Conservation (phyloP, 1,139 yeast genomes). For the Diutina ranongensis region DNA sequence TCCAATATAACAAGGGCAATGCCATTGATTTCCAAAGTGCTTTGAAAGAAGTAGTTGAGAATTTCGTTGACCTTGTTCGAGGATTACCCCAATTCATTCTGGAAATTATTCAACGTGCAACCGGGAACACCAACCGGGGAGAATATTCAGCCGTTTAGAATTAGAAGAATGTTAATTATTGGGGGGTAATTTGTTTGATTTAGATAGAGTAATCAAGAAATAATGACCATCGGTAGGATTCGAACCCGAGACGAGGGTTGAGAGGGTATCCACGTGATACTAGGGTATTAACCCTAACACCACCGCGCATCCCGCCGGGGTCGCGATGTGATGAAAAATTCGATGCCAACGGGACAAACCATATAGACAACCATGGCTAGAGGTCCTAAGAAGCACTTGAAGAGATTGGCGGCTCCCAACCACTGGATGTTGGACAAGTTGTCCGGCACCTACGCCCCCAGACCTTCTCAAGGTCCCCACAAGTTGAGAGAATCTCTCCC, state of each 20-base stretch:
- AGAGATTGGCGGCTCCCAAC: slow-evolving; percentile 99
- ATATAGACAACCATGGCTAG: slow-evolving; percentile 5
- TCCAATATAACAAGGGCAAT: slow-evolving; percentile 45
- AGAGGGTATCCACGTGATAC: neutral
- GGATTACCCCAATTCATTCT: slow-evolving; percentile 62
- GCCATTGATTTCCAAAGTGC: slow-evolving; percentile 42
- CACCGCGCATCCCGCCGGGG: too few species aligned
- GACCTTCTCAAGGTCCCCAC: slow-evolving; percentile 99
- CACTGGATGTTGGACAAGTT: slow-evolving; percentile 99
- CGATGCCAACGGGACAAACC: neutral
- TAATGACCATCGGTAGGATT: neutral
- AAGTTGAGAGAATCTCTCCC: slow-evolving; percentile 98
- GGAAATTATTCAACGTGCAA: slow-evolving; percentile 60
- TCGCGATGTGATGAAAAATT: neutral
- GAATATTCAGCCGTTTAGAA: slow-evolving; percentile 87
- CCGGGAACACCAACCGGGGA: slow-evolving; percentile 63
- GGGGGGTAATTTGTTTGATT: too few species aligned
- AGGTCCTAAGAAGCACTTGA: slow-evolving; percentile 72
- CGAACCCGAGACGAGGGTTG: neutral
- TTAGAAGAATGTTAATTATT: too few species aligned
- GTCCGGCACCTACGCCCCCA: slow-evolving; percentile 99
- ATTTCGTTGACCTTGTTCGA: slow-evolving; percentile 42
- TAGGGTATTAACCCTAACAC: neutral
- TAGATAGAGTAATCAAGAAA: too few species aligned
- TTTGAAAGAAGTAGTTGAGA: slow-evolving; percentile 63